Evolutionary conservation across 2,329 filamentous ascomycete species (phyloP).

Genomic region (Cladosporium halotolerans): DNA sequence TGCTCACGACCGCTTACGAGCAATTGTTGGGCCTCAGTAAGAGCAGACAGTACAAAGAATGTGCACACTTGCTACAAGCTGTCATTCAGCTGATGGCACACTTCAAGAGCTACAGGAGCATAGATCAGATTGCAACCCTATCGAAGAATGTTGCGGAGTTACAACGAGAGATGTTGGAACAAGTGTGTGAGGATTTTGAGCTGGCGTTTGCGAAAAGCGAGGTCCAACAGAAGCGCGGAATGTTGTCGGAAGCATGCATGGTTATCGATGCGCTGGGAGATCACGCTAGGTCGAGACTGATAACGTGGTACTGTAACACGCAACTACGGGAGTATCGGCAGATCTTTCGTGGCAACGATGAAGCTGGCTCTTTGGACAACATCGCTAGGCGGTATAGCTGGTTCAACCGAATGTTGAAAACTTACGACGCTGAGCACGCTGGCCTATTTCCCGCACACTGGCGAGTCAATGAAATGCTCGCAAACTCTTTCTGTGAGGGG

Average conservation of each 20-base stretch:
- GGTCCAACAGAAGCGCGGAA: slow-evolving; percentile 60
- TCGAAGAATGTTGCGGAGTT: slow-evolving; percentile 90
- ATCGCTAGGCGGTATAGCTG: slow-evolving; percentile 91
- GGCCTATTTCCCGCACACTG: slow-evolving; percentile 80
- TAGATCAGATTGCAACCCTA: slow-evolving; percentile 92
- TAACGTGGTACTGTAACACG: slow-evolving; percentile 98
- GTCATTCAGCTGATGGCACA: slow-evolving; percentile 97
- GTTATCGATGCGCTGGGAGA: slow-evolving; percentile 95
- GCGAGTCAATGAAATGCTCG: slow-evolving; percentile 84
- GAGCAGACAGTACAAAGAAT: slow-evolving; percentile 87
- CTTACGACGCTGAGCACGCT: slow-evolving; percentile 88
- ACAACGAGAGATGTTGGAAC: slow-evolving; percentile 85
- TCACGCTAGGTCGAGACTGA: slow-evolving; percentile 68
- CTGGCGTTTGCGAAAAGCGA: slow-evolving; percentile 87
- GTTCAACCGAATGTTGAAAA: slow-evolving; percentile 94
- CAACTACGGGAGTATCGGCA: slow-evolving; percentile 92
- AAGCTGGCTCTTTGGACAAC: slow-evolving; percentile 93
- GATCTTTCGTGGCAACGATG: slow-evolving; percentile 92
- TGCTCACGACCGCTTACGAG: slow-evolving; percentile 98
- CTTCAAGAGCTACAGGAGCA: slow-evolving; percentile 96
- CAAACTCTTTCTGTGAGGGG: slow-evolving; percentile 89
- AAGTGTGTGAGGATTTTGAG: slow-evolving; percentile 99
- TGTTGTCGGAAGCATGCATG: slow-evolving; percentile 78
- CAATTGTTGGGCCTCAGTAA: slow-evolving; percentile 79
- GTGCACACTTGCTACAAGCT: slow-evolving; percentile 85